phyloP scores from a whole-genome alignment of 2,329 filamentous ascomycete species.

The Fusarium anguioides region DNA sequence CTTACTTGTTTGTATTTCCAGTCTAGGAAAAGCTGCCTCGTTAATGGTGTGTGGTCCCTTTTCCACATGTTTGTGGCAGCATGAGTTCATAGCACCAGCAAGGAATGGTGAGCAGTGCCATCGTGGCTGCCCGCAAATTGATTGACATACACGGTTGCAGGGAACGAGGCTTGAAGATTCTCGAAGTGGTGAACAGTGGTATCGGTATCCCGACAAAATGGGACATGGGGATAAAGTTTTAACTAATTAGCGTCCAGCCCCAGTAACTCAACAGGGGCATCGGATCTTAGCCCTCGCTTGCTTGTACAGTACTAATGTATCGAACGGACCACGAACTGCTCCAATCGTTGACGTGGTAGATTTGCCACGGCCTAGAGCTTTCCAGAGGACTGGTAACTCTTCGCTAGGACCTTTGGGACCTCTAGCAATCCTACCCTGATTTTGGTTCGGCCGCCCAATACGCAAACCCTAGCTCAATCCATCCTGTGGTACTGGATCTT shows the following conservation, averaged over 20 bases:
- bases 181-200: background rate
- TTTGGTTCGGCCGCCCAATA: slow-evolving; percentile 31
- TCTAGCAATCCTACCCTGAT: slow-evolving; percentile 19
- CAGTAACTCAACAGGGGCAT: slow-evolving; percentile 27
- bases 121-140: background rate
- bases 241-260: slow-evolving; percentile 20
- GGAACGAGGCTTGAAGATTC: slow-evolving; percentile 16
- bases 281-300: slow-evolving; percentile 22
- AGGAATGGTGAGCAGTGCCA: slow-evolving; percentile 8
- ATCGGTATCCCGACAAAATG: slow-evolving; percentile 9
- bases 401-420: slow-evolving; percentile 38
- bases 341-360: slow-evolving; percentile 19
- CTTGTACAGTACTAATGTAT: background rate
- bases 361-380: slow-evolving; percentile 36
- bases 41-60: background rate
- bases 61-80: background rate
- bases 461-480: slow-evolving; percentile 2
- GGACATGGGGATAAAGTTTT: slow-evolving; percentile 14
- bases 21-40: background rate
- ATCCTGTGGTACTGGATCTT: slow-evolving; percentile 1
- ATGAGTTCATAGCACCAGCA: background rate
- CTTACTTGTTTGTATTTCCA: background rate
- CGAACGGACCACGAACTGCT: slow-evolving; percentile 15
- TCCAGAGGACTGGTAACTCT: slow-evolving; percentile 42
- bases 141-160: background rate